Evolutionary conservation across 116 monocot species (phyloP).

Genomic region (Cymodocea nodosa): DNA sequence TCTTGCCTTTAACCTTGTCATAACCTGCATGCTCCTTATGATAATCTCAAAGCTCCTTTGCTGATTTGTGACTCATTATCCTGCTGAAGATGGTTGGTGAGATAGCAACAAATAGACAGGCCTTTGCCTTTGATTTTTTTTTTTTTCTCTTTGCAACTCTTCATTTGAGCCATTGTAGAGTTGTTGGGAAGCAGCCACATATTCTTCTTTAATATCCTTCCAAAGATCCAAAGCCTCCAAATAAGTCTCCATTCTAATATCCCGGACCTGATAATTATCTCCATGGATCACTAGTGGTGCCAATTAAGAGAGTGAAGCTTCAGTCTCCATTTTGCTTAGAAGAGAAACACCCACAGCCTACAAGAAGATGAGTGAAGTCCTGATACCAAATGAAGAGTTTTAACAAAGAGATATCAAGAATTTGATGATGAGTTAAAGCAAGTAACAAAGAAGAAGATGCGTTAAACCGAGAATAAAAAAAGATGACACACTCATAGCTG

Average conservation of each 20-base stretch:
- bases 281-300: background rate
- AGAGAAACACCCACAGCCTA: no score
- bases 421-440: no score
- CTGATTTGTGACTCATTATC: background rate
- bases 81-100: background rate
- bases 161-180: background rate
- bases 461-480: no score
- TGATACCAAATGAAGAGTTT: no score
- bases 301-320: no score
- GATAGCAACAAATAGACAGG: background rate
- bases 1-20: background rate
- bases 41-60: background rate
- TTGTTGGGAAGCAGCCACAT: background rate
- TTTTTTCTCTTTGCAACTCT: background rate
- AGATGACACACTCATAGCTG: no score
- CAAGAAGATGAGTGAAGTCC: no score
- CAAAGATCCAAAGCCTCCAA: background rate
- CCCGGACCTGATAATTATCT: background rate
- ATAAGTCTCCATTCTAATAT: background rate
- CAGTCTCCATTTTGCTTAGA: no score
- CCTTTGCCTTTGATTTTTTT: background rate
- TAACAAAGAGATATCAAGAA: no score
- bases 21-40: background rate
- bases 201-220: background rate
- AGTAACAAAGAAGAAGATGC: no score